Percentiles rank a stretch among this genome's conserved stretches.
Conservation (phyloP, 2,329 filamentous ascomycete genomes). For the Mycosphaerelloides madeirae region DNA sequence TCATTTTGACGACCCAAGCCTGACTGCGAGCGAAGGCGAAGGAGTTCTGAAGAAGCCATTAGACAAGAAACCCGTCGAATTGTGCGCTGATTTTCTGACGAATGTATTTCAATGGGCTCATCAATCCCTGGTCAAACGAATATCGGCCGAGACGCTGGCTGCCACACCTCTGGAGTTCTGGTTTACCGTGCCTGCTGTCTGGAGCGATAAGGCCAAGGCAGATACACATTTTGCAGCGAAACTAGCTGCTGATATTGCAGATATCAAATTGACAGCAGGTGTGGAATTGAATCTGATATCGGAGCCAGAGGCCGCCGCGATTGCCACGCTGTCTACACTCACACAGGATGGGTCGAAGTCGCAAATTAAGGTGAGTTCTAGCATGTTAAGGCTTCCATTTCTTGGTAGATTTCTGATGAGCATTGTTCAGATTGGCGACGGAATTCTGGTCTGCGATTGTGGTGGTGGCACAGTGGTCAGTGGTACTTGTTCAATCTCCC, state of each 20-base stretch:
- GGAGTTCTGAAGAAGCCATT: constrained; percentile 5
- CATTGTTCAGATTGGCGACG: constrained; percentile 4
- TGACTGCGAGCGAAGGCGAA: constrained; percentile 3
- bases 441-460: constrained; percentile 13
- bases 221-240: constrained; percentile 70
- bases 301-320: constrained; percentile 71
- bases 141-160: constrained; percentile 6
- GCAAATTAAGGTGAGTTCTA: not conserved
- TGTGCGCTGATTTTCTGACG: constrained; percentile 12
- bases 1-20: constrained; percentile 10
- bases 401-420: too few species aligned
- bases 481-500: too few species aligned
- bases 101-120: constrained; percentile 5
- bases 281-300: constrained; percentile 54
- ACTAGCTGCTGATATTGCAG: constrained; percentile 65
- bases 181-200: constrained; percentile 72
- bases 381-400: too few species aligned
- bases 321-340: constrained; percentile 30
- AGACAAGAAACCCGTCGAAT: constrained; percentile 5
- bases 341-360: constrained; percentile 3
- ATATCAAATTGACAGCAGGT: constrained; percentile 49
- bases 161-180: constrained; percentile 71
- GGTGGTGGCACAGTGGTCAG: constrained; percentile 13
- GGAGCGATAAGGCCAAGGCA: constrained; percentile 74
- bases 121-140: not conserved